phyloP scores from a whole-genome alignment of 2,329 filamentous ascomycete genomes.

The Fusarium keratoplasticum region DNA sequence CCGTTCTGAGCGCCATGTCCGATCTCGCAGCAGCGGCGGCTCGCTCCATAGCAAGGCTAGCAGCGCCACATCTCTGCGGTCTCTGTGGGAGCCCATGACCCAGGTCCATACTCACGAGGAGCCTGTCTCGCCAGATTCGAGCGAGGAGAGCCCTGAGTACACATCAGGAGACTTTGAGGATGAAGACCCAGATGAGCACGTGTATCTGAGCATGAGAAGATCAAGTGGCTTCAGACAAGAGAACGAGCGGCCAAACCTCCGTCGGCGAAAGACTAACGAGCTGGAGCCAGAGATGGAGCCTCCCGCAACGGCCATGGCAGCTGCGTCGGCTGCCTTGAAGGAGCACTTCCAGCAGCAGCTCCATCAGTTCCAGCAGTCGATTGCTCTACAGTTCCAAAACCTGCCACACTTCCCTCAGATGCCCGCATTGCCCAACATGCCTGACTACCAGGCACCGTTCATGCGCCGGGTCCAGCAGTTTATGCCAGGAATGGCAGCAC shows the following conservation, averaged over 20 bases:
- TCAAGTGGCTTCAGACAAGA: constrained; percentile 45
- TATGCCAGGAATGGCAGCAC: constrained; percentile 72
- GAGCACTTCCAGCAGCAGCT: constrained; percentile 80
- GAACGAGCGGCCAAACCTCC: constrained; percentile 48
- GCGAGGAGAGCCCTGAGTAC: constrained; percentile 58
- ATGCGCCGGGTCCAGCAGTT: constrained; percentile 79
- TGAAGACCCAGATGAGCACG: constrained; percentile 54
- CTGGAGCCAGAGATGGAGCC: constrained; percentile 57
- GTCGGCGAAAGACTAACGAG: constrained; percentile 54
- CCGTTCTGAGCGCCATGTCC: constrained; percentile 69
- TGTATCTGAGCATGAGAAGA: constrained; percentile 51
- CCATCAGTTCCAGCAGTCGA: constrained; percentile 79
- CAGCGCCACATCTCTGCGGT: constrained; percentile 75
- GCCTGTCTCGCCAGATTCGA: constrained; percentile 55
- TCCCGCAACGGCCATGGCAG: constrained; percentile 71
- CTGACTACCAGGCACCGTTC: constrained; percentile 79
- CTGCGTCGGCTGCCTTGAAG: constrained; percentile 76
- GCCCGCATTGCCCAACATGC: constrained; percentile 66
- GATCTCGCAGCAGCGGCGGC: constrained; percentile 77
- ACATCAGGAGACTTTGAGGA: constrained; percentile 59
- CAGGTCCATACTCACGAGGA: constrained; percentile 49
- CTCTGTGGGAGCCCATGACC: constrained; percentile 71
- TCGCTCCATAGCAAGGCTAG: constrained; percentile 70
- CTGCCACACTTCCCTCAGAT: constrained; percentile 64
- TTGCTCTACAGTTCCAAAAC: constrained; percentile 75